phyloP scores from a whole-genome alignment of 192 early-diverging fungal species.

The Coemansia sp. region DNA sequence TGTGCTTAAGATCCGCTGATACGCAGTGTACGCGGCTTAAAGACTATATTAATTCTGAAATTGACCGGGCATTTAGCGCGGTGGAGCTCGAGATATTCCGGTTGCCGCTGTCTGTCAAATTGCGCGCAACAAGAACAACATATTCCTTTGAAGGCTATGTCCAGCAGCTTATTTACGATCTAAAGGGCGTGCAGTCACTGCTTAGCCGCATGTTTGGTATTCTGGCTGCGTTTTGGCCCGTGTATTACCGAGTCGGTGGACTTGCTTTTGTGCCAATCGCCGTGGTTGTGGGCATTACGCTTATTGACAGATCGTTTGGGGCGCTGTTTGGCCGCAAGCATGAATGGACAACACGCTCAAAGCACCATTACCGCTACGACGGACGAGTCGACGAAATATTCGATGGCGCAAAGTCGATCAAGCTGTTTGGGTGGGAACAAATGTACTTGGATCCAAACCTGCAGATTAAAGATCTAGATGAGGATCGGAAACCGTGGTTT shows the following conservation, averaged over 20 bases:
- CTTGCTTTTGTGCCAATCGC: slow-evolving; percentile 24
- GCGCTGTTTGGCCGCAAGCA: slow-evolving; percentile 15
- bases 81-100: slow-evolving; percentile 36
- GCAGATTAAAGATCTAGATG: slow-evolving; percentile 2
- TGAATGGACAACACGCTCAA: slow-evolving; percentile 8
- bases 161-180: slow-evolving; percentile 5
- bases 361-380: neutral
- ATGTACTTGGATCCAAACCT: slow-evolving; percentile 32
- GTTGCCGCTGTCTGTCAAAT: slow-evolving; percentile 19
- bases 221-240: slow-evolving; percentile 3
- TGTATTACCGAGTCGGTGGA: slow-evolving; percentile 26
- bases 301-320: slow-evolving; percentile 2
- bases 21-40: slow-evolving; percentile 3
- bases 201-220: neutral
- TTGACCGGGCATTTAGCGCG: slow-evolving; percentile 12
- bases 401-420: slow-evolving; percentile 29
- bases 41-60: neutral
- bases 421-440: slow-evolving; percentile 50
- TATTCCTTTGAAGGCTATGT: neutral
- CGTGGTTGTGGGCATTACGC: neutral
- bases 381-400: slow-evolving; percentile 24
- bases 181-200: neutral
- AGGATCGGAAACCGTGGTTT: slow-evolving; percentile 27
- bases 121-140: neutral
- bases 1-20: neutral